Conservation (phyloP, 2,329 filamentous ascomycete genomes). For the Penicillium frequentans region DNA sequence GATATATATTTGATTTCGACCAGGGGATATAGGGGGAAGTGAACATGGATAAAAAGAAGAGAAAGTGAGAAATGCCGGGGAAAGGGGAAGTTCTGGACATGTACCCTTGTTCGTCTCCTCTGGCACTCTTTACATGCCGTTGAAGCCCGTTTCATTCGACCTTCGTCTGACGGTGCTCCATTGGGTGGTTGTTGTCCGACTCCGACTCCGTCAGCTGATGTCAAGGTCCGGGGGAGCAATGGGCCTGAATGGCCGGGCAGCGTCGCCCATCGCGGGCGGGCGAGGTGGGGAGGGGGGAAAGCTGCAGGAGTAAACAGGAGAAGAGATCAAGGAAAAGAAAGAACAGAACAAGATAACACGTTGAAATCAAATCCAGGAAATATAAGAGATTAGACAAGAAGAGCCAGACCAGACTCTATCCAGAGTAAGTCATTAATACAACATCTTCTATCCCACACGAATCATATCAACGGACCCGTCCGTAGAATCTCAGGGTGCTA, state of each 20-base stretch:
- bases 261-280: slow-evolving; percentile 27
- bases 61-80: neutral
- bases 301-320: neutral
- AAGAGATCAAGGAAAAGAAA: slow-evolving; percentile 2
- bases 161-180: slow-evolving; percentile 27
- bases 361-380: slow-evolving; percentile 2
- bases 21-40: neutral
- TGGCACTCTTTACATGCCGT: slow-evolving; percentile 41
- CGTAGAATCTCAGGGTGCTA: neutral
- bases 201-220: slow-evolving; percentile 9
- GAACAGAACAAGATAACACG: slow-evolving; percentile 1
- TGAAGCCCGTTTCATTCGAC: slow-evolving; percentile 35
- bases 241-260: slow-evolving; percentile 29
- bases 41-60: neutral
- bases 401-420: neutral
- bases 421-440: slow-evolving; percentile 5
- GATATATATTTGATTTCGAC: neutral
- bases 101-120: slow-evolving; percentile 39
- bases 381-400: neutral
- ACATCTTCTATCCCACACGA: slow-evolving; percentile 9
- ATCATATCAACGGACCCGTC: slow-evolving; percentile 10
- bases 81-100: neutral
- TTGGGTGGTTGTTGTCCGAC: slow-evolving; percentile 14
- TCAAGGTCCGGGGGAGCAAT: slow-evolving; percentile 31
- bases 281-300: neutral